Evolutionary conservation across 139 green algal genomes (phyloP), one percentile per base, ranked within the genome.

Genomic region (Chlamydomonas sphaeroides): DNA sequence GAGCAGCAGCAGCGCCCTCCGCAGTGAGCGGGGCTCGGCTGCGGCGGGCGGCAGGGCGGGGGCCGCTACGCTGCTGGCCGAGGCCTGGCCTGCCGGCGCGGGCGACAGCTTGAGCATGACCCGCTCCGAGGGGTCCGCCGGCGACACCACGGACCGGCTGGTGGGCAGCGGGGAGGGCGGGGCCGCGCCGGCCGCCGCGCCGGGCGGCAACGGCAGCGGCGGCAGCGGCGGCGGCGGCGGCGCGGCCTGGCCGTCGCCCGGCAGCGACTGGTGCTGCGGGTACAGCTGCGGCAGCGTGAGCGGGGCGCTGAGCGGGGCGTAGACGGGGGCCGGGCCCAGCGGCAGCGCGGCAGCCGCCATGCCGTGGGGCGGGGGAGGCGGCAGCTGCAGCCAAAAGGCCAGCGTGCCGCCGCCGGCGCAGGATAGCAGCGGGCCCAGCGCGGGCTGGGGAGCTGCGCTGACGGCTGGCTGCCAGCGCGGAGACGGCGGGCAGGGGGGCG

Each of bases 351-450:
- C 66, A 8, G 38, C 33, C 2, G 11, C 3, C 10, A 72, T 11
- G 15, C 42, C 68, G 41, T 28, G 28, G 33, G 68, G 7, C 35
- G 42, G 21, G 38, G 4, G 66, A 5, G 72, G 26, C 28, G 56
- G 56, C 5, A 79, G 56, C 36, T 79, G 72, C 26, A 79, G 56
- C 36, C 68, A 68, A 56, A 79, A 79, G 14, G 72, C 56, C 3
- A 79, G 56, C 18, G 72, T 68, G 21, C 56, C 56, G 8, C 72
- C 56, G 23, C 33, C 30, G 45, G n/a, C 32, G 2, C 38, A 38
- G 33, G 15, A 33, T 18, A 41, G 41, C 23, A 5, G 21, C 18
- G 68, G 1, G 39, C 28, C 26, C 41, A 26, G 17, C 51, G 28
- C 38, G 51, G 33, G 41, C 35, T 61, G 68, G 3, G 41, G 5